Evolutionary conservation across 177 flowering plant species (phyloP).

Genomic region (Tripterygium wilfordii): DNA sequence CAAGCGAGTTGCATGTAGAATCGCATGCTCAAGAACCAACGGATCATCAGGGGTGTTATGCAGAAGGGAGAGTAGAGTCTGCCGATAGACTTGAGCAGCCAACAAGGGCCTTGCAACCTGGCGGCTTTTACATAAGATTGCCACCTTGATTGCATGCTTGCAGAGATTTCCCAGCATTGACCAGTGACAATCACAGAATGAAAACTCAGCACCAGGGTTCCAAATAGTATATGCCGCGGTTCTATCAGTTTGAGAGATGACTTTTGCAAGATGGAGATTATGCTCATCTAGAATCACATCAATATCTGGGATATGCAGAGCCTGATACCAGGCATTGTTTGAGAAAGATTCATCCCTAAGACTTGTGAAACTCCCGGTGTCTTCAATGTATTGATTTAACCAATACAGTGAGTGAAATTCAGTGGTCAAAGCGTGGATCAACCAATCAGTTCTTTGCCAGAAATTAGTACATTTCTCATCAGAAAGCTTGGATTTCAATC

Average conservation of each 20-base stretch:
- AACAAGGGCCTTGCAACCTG: constrained; percentile 44
- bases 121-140: constrained; percentile 36
- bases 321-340: constrained; percentile 40
- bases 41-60: constrained; percentile 55
- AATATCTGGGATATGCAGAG: constrained; percentile 36
- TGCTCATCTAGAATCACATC: constrained; percentile 44
- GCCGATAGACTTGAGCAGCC: constrained; percentile 39
- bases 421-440: constrained; percentile 40
- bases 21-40: constrained; percentile 45
- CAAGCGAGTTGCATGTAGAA: constrained; percentile 33
- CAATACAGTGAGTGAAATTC: constrained; percentile 46
- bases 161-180: constrained; percentile 48
- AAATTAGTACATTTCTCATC: constrained; percentile 16
- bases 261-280: constrained; percentile 38
- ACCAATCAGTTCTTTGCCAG: constrained; percentile 44
- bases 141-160: constrained; percentile 49
- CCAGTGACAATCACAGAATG: constrained; percentile 51
- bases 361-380: constrained; percentile 36
- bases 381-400: constrained; percentile 37
- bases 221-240: constrained; percentile 38
- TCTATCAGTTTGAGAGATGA: constrained; percentile 45
- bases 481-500: constrained; percentile 38
- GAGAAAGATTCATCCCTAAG: constrained; percentile 25
- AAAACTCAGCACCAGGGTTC: constrained; percentile 61
- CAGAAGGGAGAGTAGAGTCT: constrained; percentile 41